Base-by-base conservation (phyloP, 2,329 filamentous ascomycete species). In the Trichoderma polysporum region DNA sequence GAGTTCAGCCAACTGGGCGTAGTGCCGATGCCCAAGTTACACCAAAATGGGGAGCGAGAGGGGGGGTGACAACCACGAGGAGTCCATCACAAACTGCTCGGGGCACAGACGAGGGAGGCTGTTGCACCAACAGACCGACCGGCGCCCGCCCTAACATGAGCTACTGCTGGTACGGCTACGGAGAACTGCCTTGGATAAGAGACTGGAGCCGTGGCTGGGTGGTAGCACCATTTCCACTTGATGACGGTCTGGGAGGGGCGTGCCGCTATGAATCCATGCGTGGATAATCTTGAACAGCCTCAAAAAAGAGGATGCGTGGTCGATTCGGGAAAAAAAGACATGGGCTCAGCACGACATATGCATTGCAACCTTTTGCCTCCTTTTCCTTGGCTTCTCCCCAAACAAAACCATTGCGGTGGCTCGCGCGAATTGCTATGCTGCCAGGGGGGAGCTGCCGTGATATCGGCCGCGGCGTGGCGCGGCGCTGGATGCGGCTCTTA, bases 11-110 rank as follows among this genome's bases (percentile, higher is more conserved):
- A 53, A 45, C 59, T 58, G 59, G 53, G 50, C 49, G 35, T 41
- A 37, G 49, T 56, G 49, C 58, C 41, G 56, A 45, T 29, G 31
- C 50, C 50, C 62, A 50, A 65, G 62, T 58, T 39, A 47, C 62
- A 65, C 69, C 66, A 69, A 68, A 60, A 39, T 53, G 50, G 52
- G 41, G 41, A 57, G 39, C 37, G 45, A 50, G 53, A 37, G 52
- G 66, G 47, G 33, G 69, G 50, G 66, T 47, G 62, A 58, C 52
- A 19, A 47, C 52, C 60, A 63, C 60, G 31, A 41, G 35, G 49
- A 54, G 50, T 39, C 47, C 35, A 54, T 63, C 60, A 35, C 52
- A 65, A 57, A 57, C 62, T 53, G 60, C 60, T 59, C 31, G 39
- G 53, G n/a, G 52, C 52, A 29, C 62, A 49, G 31, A 29, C 15